Conservation (phyloP, 1,284 basidiomycete genomes). For the Sanghuangporus weigelae region DNA sequence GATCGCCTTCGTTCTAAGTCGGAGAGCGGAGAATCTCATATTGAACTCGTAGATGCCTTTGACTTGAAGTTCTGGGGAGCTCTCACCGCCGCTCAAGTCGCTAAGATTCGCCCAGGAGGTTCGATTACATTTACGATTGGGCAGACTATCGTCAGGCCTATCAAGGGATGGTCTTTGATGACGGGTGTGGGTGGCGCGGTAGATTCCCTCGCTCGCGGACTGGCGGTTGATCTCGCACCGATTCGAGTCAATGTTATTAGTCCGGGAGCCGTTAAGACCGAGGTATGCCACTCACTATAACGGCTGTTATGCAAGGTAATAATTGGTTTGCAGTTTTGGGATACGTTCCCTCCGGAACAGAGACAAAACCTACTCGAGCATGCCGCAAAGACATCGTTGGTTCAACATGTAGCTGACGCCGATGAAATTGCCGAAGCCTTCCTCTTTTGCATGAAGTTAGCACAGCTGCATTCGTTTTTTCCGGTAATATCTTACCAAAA, state of each 20-base stretch:
- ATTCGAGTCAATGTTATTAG: slow-evolving; percentile 21
- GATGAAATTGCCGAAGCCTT: slow-evolving; percentile 24
- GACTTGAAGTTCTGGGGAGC: slow-evolving; percentile 23
- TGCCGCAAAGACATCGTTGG: slow-evolving; percentile 14
- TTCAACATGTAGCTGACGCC: slow-evolving; percentile 19
- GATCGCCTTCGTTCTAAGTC: neutral
- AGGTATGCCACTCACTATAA: slow-evolving; percentile 3
- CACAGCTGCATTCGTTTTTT: neutral
- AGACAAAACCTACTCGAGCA: slow-evolving; percentile 15
- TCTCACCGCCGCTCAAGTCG: slow-evolving; percentile 18
- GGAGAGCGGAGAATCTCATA: neutral
- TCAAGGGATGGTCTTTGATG: slow-evolving; percentile 18
- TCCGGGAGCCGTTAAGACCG: slow-evolving; percentile 21
- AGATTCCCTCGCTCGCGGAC: slow-evolving; percentile 20
- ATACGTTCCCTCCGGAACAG: slow-evolving; percentile 12
- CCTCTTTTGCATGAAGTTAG: slow-evolving; percentile 23
- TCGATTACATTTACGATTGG: slow-evolving; percentile 21
- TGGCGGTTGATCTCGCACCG: slow-evolving; percentile 23
- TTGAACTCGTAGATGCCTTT: slow-evolving; percentile 12
- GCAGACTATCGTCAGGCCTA: slow-evolving; percentile 18
- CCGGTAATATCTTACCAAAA: neutral
- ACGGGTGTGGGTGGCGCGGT: slow-evolving; percentile 20
- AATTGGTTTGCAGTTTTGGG: slow-evolving; percentile 19
- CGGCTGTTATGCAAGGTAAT: neutral
- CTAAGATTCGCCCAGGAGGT: slow-evolving; percentile 17